These are phyloP conservation scores for Adansonia grandidieri DNA, from an alignment of 441 rosid species.

Conservation along the genomic window DNA sequence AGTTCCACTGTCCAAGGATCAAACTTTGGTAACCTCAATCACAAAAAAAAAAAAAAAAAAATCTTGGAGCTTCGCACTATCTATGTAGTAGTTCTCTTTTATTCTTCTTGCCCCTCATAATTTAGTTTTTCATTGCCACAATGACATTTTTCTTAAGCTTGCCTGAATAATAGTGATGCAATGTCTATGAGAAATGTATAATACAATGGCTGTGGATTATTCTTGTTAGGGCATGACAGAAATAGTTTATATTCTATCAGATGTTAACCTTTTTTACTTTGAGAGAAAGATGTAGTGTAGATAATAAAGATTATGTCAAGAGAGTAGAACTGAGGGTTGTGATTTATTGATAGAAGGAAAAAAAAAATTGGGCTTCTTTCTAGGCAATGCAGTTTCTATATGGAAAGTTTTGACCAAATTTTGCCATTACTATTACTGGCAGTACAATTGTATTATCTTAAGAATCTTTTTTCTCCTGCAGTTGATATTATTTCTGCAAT, in stretches of 20 bases:
- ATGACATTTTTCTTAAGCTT: not conserved
- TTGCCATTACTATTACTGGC: not conserved
- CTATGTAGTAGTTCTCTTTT: not conserved
- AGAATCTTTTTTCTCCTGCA: conserved; percentile 48
- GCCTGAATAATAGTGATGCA: not conserved
- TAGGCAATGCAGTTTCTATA: not conserved
- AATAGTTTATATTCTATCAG: conserved; percentile 1
- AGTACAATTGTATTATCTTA: not conserved
- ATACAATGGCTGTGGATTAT: not conserved
- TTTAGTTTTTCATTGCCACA: conserved; percentile 1
- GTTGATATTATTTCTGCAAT: conserved; percentile 96
- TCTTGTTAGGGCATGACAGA: not conserved
- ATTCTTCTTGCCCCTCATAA: conserved; percentile 11
- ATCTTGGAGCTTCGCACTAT: not conserved
- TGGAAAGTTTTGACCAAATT: not conserved
- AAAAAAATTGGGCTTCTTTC: not conserved
- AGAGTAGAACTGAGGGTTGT: not conserved
- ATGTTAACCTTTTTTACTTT: not conserved
- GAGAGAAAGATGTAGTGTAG: not conserved
- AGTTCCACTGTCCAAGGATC: too few species aligned
- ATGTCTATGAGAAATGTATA: not conserved
- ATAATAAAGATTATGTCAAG: not conserved
- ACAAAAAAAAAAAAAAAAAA: too few species aligned
- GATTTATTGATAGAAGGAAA: not conserved
- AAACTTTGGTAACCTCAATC: too few species aligned